Base-by-base conservation (phyloP, 345 rosid species). In the Heritiera littoralis region DNA sequence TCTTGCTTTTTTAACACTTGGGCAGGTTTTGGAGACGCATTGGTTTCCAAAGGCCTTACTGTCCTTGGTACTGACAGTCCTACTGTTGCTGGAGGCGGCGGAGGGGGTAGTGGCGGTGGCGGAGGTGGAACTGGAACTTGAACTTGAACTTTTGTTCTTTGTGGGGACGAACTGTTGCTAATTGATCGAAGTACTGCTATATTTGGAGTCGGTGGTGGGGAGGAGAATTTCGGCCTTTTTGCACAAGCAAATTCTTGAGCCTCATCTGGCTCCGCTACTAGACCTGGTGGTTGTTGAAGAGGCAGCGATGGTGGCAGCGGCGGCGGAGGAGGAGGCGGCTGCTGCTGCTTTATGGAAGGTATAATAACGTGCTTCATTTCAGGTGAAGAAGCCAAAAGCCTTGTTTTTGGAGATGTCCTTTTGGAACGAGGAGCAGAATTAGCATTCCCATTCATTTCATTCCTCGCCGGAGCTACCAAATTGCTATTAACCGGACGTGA, bases 161-260 rank as follows among this genome's bases (percentile, higher is more conserved):
- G 83, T 70, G 87, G 87, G 45, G 92, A 52, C 40, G 80, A 78
- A 72, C 73, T 75, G 80, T 79, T 87, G 20, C 82, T 88, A 70
- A 89, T 81, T 51, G 98, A 88, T 79, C 87, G 92, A 80, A 95
- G 94, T 80, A 88, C 91, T n/a, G 88, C 93, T 86, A 87, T 80
- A 69, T 92, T 89, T n/a, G 99, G 98, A 17, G 98, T 96, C 41
- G 99, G 97, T 13, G 97, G 98, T 6, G 96, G 96, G 20, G 89
- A 71, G 30, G 96, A 81, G 82, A 95, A 93, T 78, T 88, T 93
- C 23, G 91, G 86, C 88, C 89, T 84, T 81, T 87, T 86, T 41
- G 86, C 83, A 20, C 73, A 32, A 80, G 87, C 78, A 69, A 69
- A 56, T 15, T 75, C 81, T 45, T 74, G 70, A 35, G 46, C 49